Conservation (phyloP, 192 early-diverging fungal genomes). For the Umbelopsis vinacea region DNA sequence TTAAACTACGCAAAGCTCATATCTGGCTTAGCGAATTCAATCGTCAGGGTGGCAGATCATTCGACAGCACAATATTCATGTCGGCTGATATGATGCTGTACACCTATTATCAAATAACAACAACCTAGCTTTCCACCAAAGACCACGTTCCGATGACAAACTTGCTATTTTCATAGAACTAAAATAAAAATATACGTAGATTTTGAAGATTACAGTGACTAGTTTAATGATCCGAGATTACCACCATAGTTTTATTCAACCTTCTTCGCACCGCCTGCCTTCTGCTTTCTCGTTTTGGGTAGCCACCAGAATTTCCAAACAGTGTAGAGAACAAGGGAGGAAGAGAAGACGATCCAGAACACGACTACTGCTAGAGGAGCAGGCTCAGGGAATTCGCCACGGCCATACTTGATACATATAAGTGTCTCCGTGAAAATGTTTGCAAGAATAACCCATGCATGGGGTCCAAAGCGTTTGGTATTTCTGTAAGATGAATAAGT, state of each 20-base stretch:
- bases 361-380: constrained; percentile 69
- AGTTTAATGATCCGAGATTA: not conserved
- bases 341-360: constrained; percentile 74
- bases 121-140: too few species aligned
- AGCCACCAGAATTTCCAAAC: constrained; percentile 72
- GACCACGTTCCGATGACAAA: too few species aligned
- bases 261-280: not conserved
- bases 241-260: not conserved
- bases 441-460: constrained; percentile 89
- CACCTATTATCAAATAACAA: not conserved
- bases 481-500: constrained; percentile 43
- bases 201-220: too few species aligned
- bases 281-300: constrained; percentile 9
- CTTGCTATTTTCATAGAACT: too few species aligned
- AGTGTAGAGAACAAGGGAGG: constrained; percentile 68
- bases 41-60: too few species aligned
- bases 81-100: not conserved
- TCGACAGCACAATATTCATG: not conserved
- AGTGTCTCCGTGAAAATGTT: constrained; percentile 89
- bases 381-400: constrained; percentile 83
- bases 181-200: too few species aligned
- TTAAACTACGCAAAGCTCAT: too few species aligned
- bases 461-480: constrained; percentile 90
- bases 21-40: too few species aligned
- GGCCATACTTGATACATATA: constrained; percentile 89